These are phyloP conservation scores for Basipetospora chlamydospora DNA, from an alignment of 2,329 filamentous ascomycete genomes.

Conservation along the genomic window DNA sequence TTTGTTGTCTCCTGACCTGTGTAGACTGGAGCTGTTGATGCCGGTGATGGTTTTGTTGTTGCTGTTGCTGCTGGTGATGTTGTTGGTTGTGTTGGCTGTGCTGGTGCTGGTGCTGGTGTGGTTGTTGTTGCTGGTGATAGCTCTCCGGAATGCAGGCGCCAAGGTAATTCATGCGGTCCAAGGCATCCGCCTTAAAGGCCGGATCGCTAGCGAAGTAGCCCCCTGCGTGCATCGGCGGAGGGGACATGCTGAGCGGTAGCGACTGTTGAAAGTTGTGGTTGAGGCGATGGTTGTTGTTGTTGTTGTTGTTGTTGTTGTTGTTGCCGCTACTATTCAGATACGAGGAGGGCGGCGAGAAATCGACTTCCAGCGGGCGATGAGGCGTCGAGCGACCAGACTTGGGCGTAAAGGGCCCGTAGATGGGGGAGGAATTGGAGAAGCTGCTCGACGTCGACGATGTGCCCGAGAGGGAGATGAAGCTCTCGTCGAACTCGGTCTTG, in stretches of 20 bases:
- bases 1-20: no score
- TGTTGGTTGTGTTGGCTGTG: no score
- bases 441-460: slow-evolving; percentile 18
- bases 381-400: slow-evolving; percentile 29
- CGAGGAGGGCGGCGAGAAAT: not conserved
- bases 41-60: no score
- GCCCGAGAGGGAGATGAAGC: not conserved
- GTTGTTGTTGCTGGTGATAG: no score
- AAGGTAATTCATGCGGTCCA: not conserved
- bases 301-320: no score
- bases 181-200: not conserved
- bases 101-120: no score
- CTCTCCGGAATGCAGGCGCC: not conserved
- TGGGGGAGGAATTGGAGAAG: slow-evolving; percentile 24
- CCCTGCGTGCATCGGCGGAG: not conserved
- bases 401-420: slow-evolving; percentile 29
- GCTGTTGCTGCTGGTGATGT: no score
- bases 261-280: no score
- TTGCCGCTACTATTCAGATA: no score
- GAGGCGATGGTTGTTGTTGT: no score
- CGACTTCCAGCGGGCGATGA: not conserved
- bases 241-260: not conserved
- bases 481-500: not conserved
- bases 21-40: no score
- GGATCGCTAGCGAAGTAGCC: not conserved